These are phyloP conservation scores for Mortierella alpina DNA, from an alignment of 192 early-diverging fungal species.

Conservation along the genomic window DNA sequence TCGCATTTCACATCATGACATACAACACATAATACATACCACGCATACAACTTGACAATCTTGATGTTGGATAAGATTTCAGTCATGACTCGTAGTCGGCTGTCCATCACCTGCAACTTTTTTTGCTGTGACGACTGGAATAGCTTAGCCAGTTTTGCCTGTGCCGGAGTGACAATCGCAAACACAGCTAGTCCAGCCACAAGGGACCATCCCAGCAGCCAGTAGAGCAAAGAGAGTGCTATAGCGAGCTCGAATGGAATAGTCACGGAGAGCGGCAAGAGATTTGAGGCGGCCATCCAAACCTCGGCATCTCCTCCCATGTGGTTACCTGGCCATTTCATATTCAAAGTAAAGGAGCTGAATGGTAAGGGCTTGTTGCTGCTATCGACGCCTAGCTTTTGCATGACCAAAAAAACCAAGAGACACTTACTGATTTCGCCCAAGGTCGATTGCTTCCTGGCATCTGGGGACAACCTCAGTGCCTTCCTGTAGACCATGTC, in stretches of 20 bases:
- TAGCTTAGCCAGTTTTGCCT: slow-evolving; percentile 7
- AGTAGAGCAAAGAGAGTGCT: slow-evolving; percentile 18
- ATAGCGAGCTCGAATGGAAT: slow-evolving; percentile 54
- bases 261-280: slow-evolving; percentile 42
- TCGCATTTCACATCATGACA: not conserved
- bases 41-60: slow-evolving; percentile 38
- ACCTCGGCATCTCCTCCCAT: slow-evolving; percentile 76
- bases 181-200: slow-evolving; percentile 31
- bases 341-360: no score
- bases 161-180: slow-evolving; percentile 16
- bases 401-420: no score
- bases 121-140: slow-evolving; percentile 7
- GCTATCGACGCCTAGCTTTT: no score
- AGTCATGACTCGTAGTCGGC: slow-evolving; percentile 30
- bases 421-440: slow-evolving; percentile 32
- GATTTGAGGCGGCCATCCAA: slow-evolving; percentile 54
- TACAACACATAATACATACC: slow-evolving; percentile 8
- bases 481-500: slow-evolving; percentile 86
- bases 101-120: slow-evolving; percentile 33
- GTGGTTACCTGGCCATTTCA: slow-evolving; percentile 52
- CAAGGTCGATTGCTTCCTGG: slow-evolving; percentile 31
- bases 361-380: no score
- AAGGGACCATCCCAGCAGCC: slow-evolving; percentile 36
- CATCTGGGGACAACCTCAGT: slow-evolving; percentile 72
- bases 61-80: slow-evolving; percentile 47